Evolutionary conservation across 1,284 basidiomycete genomes (phyloP), one percentile per base, ranked within the genome.

Genomic region (Malassezia psittaci): DNA sequence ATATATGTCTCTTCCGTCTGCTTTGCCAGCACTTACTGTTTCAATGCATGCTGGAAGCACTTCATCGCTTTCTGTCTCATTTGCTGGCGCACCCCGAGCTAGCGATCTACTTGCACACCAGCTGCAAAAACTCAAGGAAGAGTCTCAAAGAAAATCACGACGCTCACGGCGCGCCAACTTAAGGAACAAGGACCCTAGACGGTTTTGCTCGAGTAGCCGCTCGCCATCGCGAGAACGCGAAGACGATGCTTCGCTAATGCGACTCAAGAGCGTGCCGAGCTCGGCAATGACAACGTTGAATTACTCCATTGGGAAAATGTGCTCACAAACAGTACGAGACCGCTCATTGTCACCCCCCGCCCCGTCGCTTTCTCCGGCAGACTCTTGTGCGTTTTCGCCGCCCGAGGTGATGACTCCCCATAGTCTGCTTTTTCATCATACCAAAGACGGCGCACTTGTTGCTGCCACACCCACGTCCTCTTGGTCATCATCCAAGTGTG

Each of bases 401-500:
- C 19, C 48, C 1, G 48, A 37, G 12, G 34, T 51, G 9, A 39
- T 42, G 32, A 56, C 54, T 1, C 54, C 54, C 0, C 48, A 51
- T 29, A 46, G 42, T 16, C 18, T 56, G 7, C 21, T 56, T n/a
- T 56, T 56, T n/a, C 35, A 36, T 12, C 35, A 43, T 12, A 18
- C 41, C 10, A 8, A 16, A 10, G 53, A 49, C 7, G 53, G 42
- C 7, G 24, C 24, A 29, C 24, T 29, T 29, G 7, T 29, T 29
- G 24, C 24, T 29, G 24, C 24, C 24, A 29, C 24, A 29, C 24
- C 24, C 24, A 29, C 54, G n/a, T 56, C 54, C 0, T 56, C 48
- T 47, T 56, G 48, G 2, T 56, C 54, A 4, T 39, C 42, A 8
- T 51, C 54, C 18, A 56, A 56, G 44, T 48, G 19, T 18, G 36